Evolutionary conservation across 306 rosid genomes (phyloP), one percentile per base, ranked within the genome.

Genomic region (Medicago lupulina): DNA sequence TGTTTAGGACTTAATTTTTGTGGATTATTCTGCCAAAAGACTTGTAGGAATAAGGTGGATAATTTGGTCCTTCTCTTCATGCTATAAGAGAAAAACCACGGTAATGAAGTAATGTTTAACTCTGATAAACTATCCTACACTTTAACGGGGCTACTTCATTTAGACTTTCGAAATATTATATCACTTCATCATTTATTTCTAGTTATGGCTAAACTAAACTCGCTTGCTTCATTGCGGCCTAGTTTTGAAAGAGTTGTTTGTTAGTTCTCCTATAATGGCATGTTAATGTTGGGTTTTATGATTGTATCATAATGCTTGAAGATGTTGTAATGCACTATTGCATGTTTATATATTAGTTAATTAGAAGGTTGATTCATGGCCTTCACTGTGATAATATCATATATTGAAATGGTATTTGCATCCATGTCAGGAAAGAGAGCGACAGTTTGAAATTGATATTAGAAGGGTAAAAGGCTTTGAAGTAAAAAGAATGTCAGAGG

Each of bases 401-500:
- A 3, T 81, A 9, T 57, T 53, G 51, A 74, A 31, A 11, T 76
- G 49, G 39, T 79, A 59, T 81, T 76, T 50, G 25, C 43, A 40
- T 78, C 54, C 83, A 51, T 86, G 19, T 4, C 85, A 92, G 99
- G 99, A 92, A 81, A 89, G 93, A 70, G 99, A 95, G 71, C 88
- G 89, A 19, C 96, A 92, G 75, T 95, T 95, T 77, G 99, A 95
- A 83, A 83, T 90, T 82, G 97, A 92, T 70, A 85, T 95, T 70
- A 83, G 90, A 85, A 90, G 97, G 54, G 85, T 79, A 44, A 92
- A 89, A 78, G 97, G 97, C 72, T 89, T 80, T 31, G 97, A 95
- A 86, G 93, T 95, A 10, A 95, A 88, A 89, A 89, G 82, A 79
- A 95, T 95, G 99, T 68, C 85, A 87, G 91, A 71, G 86, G 99